Percentiles rank a stretch among this genome's conserved stretches.
Conservation (phyloP, 129 eudicot genomes). For the Tanacetum coccineum region DNA sequence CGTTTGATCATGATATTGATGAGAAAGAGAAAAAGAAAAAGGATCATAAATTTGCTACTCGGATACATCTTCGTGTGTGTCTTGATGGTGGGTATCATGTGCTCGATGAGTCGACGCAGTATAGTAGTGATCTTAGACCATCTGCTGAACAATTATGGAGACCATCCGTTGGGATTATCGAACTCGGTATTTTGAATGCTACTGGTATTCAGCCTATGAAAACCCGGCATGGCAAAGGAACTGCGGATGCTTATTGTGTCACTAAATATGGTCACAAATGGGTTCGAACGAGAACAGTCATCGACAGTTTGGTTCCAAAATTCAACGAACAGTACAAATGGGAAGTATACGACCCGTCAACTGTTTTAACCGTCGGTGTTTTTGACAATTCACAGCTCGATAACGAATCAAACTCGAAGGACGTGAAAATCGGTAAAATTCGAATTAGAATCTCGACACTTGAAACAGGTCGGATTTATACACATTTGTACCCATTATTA, state of each 20-base stretch:
- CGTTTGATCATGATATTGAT: constrained; percentile 42
- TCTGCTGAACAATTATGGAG: constrained; percentile 85
- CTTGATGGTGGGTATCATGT: constrained; percentile 98
- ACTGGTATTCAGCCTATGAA: constrained; percentile 78
- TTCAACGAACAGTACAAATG: constrained; percentile 92
- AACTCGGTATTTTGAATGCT: constrained; percentile 76
- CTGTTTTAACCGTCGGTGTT: constrained; percentile 86
- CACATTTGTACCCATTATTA: constrained; percentile 77
- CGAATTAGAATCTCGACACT: constrained; percentile 87
- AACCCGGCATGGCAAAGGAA: constrained; percentile 59
- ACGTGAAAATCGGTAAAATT: constrained; percentile 66
- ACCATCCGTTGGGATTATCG: constrained; percentile 78
- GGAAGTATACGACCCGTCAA: constrained; percentile 92
- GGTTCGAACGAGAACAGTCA: constrained; percentile 76
- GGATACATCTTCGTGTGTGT: constrained; percentile 65
- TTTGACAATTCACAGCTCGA: constrained; percentile 61
- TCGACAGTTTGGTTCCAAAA: constrained; percentile 64
- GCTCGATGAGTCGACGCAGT: constrained; percentile 87
- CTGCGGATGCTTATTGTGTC: constrained; percentile 67
- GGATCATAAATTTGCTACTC: constrained; percentile 62
- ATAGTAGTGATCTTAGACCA: constrained; percentile 91
- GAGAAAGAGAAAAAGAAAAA: constrained; percentile 45
- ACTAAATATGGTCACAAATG: constrained; percentile 88
- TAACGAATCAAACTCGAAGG: constrained; percentile 41
- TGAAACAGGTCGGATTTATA: constrained; percentile 83